Evolutionary conservation across 2,329 filamentous ascomycete species (phyloP), one percentile per base, ranked within the genome.

Genomic region (Aspergillus pseudoglaucus): DNA sequence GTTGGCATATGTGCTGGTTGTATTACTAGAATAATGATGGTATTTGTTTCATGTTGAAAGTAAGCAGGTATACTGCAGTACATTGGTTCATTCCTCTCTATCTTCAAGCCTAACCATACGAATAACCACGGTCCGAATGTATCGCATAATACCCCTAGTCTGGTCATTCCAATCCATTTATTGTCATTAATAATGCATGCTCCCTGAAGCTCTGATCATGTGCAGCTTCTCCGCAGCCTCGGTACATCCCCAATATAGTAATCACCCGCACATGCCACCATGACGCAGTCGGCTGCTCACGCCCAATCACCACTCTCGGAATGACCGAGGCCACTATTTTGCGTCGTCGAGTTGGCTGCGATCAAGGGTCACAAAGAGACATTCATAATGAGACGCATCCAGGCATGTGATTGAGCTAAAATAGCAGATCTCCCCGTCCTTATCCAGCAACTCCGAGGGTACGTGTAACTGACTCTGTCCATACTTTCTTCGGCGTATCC

Each of bases 11-110:
- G 54, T 48, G 52, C 53, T 53, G 55, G 59, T 59, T 67, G 65
- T 67, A 67, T 64, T 64, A 64, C 60, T 67, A 67, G 64, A 65
- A 47, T 57, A 60, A 60, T 64, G 54, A 55, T 59, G 62, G 45
- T 55, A 56, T 57, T 53, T 56, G 50, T 50, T 52, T 58, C 52
- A 45, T 45, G 61, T 56, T 54, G 50, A 48, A 8, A 17, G 47
- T 35, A 38, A 46, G 46, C 40, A 44, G 32, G 47, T 44, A 39
- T 45, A 48, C 45, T 49, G 46, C 46, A 17, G n/a, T 35, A 35
- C 33, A 35, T 35, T 33, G n/a, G 33, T 17, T 15, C 14, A 35
- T 15, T 35, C 6, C 33, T 17, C 15, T n/a, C n/a, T 35, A n/a
- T 5, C 25, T 30, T 30, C 25, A 30, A 27, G 5, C 10, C 25